phyloP scores from a whole-genome alignment of 768 basidiomycete species.

The Lactarius quietus region DNA sequence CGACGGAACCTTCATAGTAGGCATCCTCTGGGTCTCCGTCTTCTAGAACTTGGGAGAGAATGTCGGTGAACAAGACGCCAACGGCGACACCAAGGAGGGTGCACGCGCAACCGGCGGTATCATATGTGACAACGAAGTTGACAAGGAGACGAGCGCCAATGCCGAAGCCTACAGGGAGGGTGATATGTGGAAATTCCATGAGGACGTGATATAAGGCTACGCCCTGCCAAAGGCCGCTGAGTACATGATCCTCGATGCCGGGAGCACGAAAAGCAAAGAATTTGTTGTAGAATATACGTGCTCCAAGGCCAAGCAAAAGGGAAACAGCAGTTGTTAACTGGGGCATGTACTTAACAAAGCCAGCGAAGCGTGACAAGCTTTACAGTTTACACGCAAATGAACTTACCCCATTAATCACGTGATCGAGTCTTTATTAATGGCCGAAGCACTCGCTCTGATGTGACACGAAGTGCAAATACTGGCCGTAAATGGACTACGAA shows the following conservation, averaged over 20 bases:
- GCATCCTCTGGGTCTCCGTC: constrained; percentile 37
- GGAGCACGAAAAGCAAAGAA: constrained; percentile 43
- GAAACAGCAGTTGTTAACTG: constrained; percentile 55
- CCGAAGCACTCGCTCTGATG: no score
- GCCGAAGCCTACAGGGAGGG: constrained; percentile 52
- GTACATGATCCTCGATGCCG: constrained; percentile 55
- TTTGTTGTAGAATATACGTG: constrained; percentile 64
- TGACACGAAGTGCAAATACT: no score
- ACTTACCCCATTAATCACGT: constrained; percentile 22
- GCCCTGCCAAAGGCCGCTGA: constrained; percentile 73
- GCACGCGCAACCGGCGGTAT: constrained; percentile 51
- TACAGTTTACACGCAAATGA: neutral
- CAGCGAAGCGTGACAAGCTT: neutral
- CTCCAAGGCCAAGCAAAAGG: constrained; percentile 69
- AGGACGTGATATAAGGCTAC: constrained; percentile 67
- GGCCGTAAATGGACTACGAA: no score
- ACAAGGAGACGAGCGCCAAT: constrained; percentile 59
- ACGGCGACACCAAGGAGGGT: constrained; percentile 64
- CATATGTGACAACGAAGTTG: constrained; percentile 56
- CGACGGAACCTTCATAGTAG: constrained; percentile 25
- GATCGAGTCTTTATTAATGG: constrained; percentile 11
- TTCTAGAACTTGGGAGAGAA: constrained; percentile 64
- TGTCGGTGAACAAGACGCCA: constrained; percentile 67
- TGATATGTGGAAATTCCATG: constrained; percentile 49
- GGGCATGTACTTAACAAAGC: constrained; percentile 32